Base-by-base conservation (phyloP, 2,329 filamentous ascomycete species). In the Xylariaceae sp. region DNA sequence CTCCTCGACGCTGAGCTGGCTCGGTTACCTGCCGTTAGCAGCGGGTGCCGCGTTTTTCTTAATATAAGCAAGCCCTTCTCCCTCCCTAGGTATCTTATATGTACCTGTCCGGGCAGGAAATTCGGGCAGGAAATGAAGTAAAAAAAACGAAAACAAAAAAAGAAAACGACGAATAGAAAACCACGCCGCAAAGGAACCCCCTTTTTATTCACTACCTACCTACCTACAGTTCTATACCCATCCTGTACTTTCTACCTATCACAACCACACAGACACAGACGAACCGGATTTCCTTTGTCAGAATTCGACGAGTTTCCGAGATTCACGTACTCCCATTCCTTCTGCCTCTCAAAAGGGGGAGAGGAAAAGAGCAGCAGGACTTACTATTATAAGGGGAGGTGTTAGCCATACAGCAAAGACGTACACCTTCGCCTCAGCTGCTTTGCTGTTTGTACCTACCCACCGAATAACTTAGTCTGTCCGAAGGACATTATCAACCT, bases 1-100 rank as follows among this genome's bases (percentile, higher is more conserved):
- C 1, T 57, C 62, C 3, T 48, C 64, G 37, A 74, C 73, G 68
- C 57, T 34, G 23, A 9, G 62, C 10, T 67, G 66, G 60, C 51
- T 73, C 17, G 76, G 77, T n/a, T 80, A 76, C 67, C 58, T 79
- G 44, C 77, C 80, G 0, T 56, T 81, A 2, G 54, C 76, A 2
- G 50, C 71, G 2, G 76, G 73, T 0, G 73, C 73, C 5, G 41
- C 78, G 2, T 78, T 72, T 72, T 62, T 76, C 10, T 44, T 78
- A 52, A 61, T 78, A 48, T 78, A 53, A 53, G 23, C 23, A 53
- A 53, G 23, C 23, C 17, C 2, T 18, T 18, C 17, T 18, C 17
- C 17, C 17, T 18, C 17, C 2, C 2, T 18, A 18, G 17, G 17
- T 18, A 18, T 2, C 17, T 18, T n/a, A n/a, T n/a, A n/a, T n/a